Conservation (phyloP, 192 early-diverging fungal genomes). For the Phycomyces blakesleeanus region DNA sequence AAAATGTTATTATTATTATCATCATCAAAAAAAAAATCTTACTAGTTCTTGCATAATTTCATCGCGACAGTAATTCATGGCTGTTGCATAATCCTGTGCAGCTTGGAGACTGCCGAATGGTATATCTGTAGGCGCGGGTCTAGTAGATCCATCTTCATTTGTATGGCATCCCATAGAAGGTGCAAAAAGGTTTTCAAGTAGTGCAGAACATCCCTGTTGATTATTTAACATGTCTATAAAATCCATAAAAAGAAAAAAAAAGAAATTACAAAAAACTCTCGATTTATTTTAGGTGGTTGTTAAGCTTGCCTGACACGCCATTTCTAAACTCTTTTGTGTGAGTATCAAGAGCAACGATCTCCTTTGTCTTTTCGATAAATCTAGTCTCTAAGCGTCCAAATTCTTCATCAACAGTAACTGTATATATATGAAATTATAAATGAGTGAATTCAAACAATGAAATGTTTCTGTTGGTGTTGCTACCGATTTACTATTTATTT, state of each 20-base stretch:
- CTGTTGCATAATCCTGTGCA: constrained; percentile 45
- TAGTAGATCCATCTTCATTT: constrained; percentile 43
- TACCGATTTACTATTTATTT: no score
- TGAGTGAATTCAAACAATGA: neutral
- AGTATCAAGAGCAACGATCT: constrained; percentile 2
- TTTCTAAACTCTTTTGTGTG: constrained; percentile 67
- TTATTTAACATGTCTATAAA: constrained; percentile 14
- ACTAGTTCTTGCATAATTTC: constrained; percentile 57
- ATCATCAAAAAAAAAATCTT: neutral
- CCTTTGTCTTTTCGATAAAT: constrained; percentile 57
- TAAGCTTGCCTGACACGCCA: constrained; percentile 35
- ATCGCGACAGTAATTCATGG: constrained; percentile 42
- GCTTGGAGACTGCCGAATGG: constrained; percentile 39
- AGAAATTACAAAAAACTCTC: no score
- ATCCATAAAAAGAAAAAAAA: neutral
- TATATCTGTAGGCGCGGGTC: constrained; percentile 24
- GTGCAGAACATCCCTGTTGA: constrained; percentile 9
- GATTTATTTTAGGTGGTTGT: neutral
- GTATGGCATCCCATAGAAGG: constrained; percentile 26
- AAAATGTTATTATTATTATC: neutral
- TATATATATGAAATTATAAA: neutral
- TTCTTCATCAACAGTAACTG: constrained; percentile 51
- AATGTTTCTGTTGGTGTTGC: no score
- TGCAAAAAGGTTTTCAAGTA: constrained; percentile 1
- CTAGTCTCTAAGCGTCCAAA: constrained; percentile 53